phyloP scores from a whole-genome alignment of 2,329 filamentous ascomycete species.

The Colletotrichum gigasporum region DNA sequence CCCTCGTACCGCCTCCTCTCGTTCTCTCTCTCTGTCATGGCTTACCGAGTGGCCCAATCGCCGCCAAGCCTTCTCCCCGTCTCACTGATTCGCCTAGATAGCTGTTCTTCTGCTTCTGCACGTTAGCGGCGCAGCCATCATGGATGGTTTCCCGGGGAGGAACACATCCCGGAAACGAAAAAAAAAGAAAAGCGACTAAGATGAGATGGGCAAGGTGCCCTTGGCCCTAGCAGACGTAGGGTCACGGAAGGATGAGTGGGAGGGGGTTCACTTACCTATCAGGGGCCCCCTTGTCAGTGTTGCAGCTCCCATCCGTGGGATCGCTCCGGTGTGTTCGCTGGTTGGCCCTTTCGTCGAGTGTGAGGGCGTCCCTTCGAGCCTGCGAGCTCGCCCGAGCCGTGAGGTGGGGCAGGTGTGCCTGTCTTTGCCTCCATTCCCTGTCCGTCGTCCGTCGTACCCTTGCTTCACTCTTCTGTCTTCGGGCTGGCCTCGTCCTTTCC shows the following conservation, averaged over 20 bases:
- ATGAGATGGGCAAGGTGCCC: background rate
- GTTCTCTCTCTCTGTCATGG: background rate
- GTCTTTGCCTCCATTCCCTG: background rate
- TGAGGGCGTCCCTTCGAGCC: background rate
- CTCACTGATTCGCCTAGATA: background rate
- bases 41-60: conserved; percentile 13
- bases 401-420: background rate
- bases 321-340: conserved; percentile 20
- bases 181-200: background rate
- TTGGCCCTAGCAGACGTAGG: background rate
- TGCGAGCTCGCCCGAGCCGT: background rate
- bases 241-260: conserved; percentile 17
- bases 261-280: background rate
- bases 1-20: background rate
- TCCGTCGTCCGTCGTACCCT: conserved; percentile 3
- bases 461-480: background rate
- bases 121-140: conserved; percentile 20
- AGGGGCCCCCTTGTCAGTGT: background rate
- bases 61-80: background rate
- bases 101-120: background rate
- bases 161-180: background rate
- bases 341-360: conserved; percentile 2
- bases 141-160: conserved; percentile 14
- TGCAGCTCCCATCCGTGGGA: conserved; percentile 24
- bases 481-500: conserved; percentile 3